A percentile compares a stretch with the other conserved stretches of the same genome.
These are phyloP conservation scores for Trichoderma parareesei DNA, from an alignment of 495 filamentous ascomycete species.

Conservation along the genomic window DNA sequence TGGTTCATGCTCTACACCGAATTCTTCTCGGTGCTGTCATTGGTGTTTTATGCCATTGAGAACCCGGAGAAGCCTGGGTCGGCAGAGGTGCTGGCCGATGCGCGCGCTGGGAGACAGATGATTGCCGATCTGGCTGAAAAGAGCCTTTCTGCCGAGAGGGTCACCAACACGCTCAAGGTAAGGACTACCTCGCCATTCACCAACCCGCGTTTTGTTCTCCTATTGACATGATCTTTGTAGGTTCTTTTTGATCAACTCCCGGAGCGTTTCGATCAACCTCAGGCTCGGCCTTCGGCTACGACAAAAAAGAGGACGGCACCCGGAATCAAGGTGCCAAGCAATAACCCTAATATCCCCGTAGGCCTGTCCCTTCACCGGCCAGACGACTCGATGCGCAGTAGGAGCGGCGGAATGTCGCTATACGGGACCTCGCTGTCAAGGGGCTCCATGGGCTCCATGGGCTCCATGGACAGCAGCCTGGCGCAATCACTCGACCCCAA, in stretches of 20 bases:
- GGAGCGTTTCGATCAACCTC: constrained; percentile 47
- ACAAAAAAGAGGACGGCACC: constrained; percentile 53
- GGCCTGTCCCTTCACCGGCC: constrained; percentile 29
- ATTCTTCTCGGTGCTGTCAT: constrained; percentile 85
- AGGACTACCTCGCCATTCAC: constrained; percentile 7
- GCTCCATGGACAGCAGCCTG: constrained; percentile 26
- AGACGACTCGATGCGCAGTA: constrained; percentile 42
- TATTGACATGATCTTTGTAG: constrained; percentile 24
- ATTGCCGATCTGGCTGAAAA: constrained; percentile 67
- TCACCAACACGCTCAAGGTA: constrained; percentile 67
- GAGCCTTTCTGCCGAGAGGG: constrained; percentile 82
- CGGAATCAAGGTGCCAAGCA: constrained; percentile 29
- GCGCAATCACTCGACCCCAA: constrained; percentile 20
- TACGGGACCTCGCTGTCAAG: constrained; percentile 20
- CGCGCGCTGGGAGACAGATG: constrained; percentile 73
- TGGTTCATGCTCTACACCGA: constrained; percentile 97
- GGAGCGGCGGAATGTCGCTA: constrained; percentile 16
- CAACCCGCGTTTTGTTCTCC: not conserved
- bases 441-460: constrained; percentile 30
- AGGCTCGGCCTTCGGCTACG: constrained; percentile 22
- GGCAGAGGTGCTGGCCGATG: constrained; percentile 72
- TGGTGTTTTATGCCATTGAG: constrained; percentile 85
- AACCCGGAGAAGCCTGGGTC: constrained; percentile 75
- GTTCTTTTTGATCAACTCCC: constrained; percentile 76
- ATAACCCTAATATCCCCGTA: constrained; percentile 21